Evolutionary conservation across 1,284 basidiomycete species (phyloP).

Genomic region (Athelia psychrophila): DNA sequence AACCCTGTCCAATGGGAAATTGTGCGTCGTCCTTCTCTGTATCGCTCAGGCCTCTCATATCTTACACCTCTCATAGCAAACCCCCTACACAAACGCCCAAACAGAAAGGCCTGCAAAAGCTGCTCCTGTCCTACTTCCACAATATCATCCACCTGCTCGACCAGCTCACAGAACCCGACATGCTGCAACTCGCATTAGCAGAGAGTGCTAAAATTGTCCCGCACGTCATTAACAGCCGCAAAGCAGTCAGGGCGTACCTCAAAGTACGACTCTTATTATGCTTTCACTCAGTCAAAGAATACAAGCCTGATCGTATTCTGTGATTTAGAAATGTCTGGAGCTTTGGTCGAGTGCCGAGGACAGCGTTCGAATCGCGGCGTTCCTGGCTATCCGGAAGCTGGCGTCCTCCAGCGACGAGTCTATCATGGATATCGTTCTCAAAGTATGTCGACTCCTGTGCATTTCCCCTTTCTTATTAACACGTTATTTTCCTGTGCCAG

Average conservation of each 20-base stretch:
- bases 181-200: conserved; percentile 69
- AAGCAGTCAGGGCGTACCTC: conserved; percentile 80
- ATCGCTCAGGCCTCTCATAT: conserved; percentile 1
- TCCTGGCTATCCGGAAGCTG: conserved; percentile 83
- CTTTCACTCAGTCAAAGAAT: neutral
- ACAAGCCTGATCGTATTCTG: neutral
- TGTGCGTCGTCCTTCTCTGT: conserved; percentile 55
- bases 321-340: conserved; percentile 68
- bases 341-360: conserved; percentile 86
- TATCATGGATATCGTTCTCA: conserved; percentile 84
- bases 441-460: conserved; percentile 46
- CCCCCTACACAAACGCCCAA: conserved; percentile 72
- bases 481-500: conserved; percentile 32
- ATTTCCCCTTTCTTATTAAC: conserved; percentile 6
- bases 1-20: conserved; percentile 77
- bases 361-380: conserved; percentile 82
- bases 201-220: conserved; percentile 89
- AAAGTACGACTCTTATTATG: conserved; percentile 54
- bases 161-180: conserved; percentile 71
- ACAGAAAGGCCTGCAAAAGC: conserved; percentile 80
- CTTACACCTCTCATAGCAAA: conserved; percentile 50
- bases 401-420: conserved; percentile 80
- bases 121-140: conserved; percentile 87
- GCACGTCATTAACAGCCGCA: conserved; percentile 81
- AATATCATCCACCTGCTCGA: conserved; percentile 80